These are phyloP conservation scores for Hypoxylon sp. DNA, from an alignment of 2,329 filamentous ascomycete species.

Conservation along the genomic window DNA sequence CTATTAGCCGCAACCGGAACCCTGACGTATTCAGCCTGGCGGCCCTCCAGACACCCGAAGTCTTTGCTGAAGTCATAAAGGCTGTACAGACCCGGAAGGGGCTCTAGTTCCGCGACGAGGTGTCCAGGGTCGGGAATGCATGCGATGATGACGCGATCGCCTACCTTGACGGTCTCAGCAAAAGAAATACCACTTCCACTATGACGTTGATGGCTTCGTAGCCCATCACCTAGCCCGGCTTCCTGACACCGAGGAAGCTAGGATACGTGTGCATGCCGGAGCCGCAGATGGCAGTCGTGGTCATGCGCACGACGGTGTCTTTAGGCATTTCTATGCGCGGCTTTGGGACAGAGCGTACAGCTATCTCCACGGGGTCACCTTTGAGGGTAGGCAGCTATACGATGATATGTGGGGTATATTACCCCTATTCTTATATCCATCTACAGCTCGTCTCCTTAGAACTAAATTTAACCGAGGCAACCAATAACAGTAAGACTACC, in stretches of 20 bases:
- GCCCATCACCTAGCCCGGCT: conserved; percentile 47
- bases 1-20: conserved; percentile 40
- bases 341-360: conserved; percentile 35
- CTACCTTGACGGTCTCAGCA: conserved; percentile 51
- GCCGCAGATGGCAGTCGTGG: conserved; percentile 53
- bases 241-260: conserved; percentile 37
- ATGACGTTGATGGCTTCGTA: conserved; percentile 59
- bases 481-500: no score
- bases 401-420: conserved; percentile 2
- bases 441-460: not conserved
- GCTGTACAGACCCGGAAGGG: not conserved
- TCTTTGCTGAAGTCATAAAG: not conserved
- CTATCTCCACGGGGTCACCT: conserved; percentile 15
- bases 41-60: conserved; percentile 8
- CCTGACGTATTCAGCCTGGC: conserved; percentile 41
- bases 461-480: no score
- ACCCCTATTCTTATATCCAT: conserved; percentile 1
- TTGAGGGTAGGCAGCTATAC: not conserved
- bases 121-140: conserved; percentile 42
- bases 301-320: conserved; percentile 54
- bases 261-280: conserved; percentile 53
- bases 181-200: conserved; percentile 51
- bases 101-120: conserved; percentile 7
- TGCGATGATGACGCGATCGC: conserved; percentile 57
- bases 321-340: conserved; percentile 29